Evolutionary conservation across 106 monocot species (phyloP).

Genomic region (Xerophyta viscosa): DNA sequence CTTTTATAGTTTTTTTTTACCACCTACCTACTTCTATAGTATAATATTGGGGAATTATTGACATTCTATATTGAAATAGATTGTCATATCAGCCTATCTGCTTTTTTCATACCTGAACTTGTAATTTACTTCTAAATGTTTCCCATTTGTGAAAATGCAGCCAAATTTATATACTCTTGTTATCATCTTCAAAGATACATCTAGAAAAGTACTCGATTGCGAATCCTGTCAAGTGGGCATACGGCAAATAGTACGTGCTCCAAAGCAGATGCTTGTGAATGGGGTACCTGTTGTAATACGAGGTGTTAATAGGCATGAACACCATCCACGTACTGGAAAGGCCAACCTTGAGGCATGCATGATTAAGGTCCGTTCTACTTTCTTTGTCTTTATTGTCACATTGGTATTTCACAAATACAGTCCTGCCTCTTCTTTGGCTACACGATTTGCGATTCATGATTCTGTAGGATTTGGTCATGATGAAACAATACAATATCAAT

Average conservation of each 20-base stretch:
- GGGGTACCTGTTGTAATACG: slow-evolving; percentile 75
- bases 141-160: slow-evolving; percentile 32
- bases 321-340: slow-evolving; percentile 92
- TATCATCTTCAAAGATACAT: slow-evolving; percentile 64
- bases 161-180: slow-evolving; percentile 95
- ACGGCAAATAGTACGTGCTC: slow-evolving; percentile 54
- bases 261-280: slow-evolving; percentile 89
- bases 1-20: no score
- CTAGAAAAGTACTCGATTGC: slow-evolving; percentile 76
- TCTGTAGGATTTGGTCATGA: slow-evolving; percentile 84
- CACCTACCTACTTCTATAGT: no score
- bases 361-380: slow-evolving; percentile 74
- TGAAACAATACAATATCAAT: slow-evolving; percentile 95
- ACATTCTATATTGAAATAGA: no score
- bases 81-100: no score
- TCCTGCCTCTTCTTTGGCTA: not conserved
- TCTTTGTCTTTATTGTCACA: not conserved
- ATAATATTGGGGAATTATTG: no score
- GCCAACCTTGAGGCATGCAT: slow-evolving; percentile 90
- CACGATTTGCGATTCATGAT: slow-evolving; percentile 5
- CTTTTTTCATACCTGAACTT: not conserved
- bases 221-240: slow-evolving; percentile 98
- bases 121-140: slow-evolving; percentile 1
- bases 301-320: slow-evolving; percentile 97
- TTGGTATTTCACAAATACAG: not conserved